Conservation (phyloP, 176 grass and related monocot genomes). For the Themeda triandra region DNA sequence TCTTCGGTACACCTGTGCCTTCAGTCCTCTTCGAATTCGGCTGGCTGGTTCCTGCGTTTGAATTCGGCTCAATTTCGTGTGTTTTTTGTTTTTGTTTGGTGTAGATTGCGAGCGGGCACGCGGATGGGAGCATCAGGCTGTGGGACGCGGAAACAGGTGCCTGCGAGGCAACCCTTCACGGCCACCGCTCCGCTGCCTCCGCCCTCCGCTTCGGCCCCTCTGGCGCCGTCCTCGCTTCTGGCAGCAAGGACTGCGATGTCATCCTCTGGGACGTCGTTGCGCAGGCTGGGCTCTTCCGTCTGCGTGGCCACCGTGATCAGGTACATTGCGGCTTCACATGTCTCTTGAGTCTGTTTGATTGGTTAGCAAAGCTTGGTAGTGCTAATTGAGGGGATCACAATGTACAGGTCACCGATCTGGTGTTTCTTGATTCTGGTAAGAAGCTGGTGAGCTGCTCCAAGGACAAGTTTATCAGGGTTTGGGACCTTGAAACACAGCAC, state of each 20-base stretch:
- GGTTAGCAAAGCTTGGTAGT: background rate
- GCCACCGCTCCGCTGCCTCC: constrained; percentile 76
- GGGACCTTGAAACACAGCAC: constrained; percentile 92
- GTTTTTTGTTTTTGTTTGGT: constrained; percentile 16
- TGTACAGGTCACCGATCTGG: constrained; percentile 77
- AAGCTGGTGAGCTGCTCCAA: constrained; percentile 94
- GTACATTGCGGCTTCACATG: constrained; percentile 2
- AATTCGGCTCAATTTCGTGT: background rate
- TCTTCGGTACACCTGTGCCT: constrained; percentile 45
- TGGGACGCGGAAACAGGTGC: constrained; percentile 79
- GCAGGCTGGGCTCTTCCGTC: constrained; percentile 75
- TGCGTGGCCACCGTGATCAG: constrained; percentile 91
- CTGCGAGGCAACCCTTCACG: constrained; percentile 85
- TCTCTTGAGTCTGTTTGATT: background rate
- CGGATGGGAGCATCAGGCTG: constrained; percentile 82
- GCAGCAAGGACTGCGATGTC: constrained; percentile 88
- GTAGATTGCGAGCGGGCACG: constrained; percentile 88
- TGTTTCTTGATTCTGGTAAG: constrained; percentile 85
- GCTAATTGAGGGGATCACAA: background rate
- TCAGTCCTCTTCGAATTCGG: background rate
- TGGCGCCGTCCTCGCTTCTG: constrained; percentile 71
- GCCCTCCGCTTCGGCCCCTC: constrained; percentile 61
- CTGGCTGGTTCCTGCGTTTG: constrained; percentile 6
- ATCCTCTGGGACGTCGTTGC: constrained; percentile 91
- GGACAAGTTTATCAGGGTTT: constrained; percentile 93